Evolutionary conservation across 108 stramenopile genomes (phyloP), one percentile per base, ranked within the genome.

Genomic region (Pseudonitzschia pungens): DNA sequence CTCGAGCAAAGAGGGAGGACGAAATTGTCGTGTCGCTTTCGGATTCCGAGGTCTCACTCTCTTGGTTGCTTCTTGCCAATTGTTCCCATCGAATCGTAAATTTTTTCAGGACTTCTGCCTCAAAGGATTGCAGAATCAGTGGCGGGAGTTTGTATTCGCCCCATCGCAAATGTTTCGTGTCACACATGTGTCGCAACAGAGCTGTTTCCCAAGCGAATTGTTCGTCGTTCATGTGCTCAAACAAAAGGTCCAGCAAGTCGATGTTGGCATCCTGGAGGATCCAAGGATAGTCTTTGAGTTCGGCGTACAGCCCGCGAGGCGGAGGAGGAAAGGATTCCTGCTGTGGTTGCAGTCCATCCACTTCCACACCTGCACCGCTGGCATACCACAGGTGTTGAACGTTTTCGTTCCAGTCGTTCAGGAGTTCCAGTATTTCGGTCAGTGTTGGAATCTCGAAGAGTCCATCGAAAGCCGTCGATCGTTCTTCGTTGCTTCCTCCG

Each of bases 361-460:
- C 40, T 9, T 41, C 31, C 10, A 31, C 22, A 0, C 21, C 21
- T 5, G 20, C 43, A 45, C 28, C 26, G 22, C 5, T 27, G 9
- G 29, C 6, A 2, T 33, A 57, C 55, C 43, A 57, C 15, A 55
- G 0, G 1, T 71, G 66, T 40, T 82, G 69, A 1, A 78, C 60
- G 15, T 74, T 56, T 43, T 44, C 62, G 67, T 89, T 90, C 88
- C 87, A 87, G 21, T 86, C 72, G 24, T 83, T 51, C 57, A 90
- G 54, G 31, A 91, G 44, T 22, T 84, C 57, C 0, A 92, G 52
- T 70, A 92, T 88, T 40, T 92, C 86, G 18, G 67, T 69, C 41
- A 95, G 73, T 20, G 84, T 81, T 21, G 91, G 91, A 36, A 95
- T 73, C 1, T 59, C 36, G 63, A 89, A 88, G n/a, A 89, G 22